Conservation (phyloP, 768 basidiomycete genomes). For the Boletus rubescentipes region DNA sequence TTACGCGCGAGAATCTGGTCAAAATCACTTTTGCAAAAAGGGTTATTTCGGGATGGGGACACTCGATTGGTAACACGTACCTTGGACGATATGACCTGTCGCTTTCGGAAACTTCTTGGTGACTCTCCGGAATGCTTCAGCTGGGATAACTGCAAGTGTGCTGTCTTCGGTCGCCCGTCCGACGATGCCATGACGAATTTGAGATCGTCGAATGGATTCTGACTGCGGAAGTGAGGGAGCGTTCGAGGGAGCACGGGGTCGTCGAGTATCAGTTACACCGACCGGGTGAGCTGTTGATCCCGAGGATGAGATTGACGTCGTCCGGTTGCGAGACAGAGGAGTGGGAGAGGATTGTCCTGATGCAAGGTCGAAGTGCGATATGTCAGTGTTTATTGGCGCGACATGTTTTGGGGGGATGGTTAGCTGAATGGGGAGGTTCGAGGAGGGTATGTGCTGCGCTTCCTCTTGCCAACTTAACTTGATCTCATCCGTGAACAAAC, state of each 20-base stretch:
- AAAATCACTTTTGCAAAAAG: slow-evolving; percentile 67
- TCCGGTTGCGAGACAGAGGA: slow-evolving; percentile 38
- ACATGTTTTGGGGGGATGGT: slow-evolving; percentile 29
- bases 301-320: slow-evolving; percentile 63
- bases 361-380: slow-evolving; percentile 56
- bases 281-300: slow-evolving; percentile 64
- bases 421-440: slow-evolving; percentile 21
- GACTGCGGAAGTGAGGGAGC: slow-evolving; percentile 25
- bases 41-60: slow-evolving; percentile 12
- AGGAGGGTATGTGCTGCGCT: slow-evolving; percentile 25
- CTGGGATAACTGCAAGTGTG: slow-evolving; percentile 97
- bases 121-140: slow-evolving; percentile 90
- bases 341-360: slow-evolving; percentile 26
- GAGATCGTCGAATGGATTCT: slow-evolving; percentile 25
- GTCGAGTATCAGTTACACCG: slow-evolving; percentile 10
- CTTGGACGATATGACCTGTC: slow-evolving; percentile 94
- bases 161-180: slow-evolving; percentile 94
- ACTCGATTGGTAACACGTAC: slow-evolving; percentile 35
- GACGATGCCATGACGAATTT: slow-evolving; percentile 68
- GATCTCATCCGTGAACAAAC: slow-evolving; percentile 93
- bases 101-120: slow-evolving; percentile 98
- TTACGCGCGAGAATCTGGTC: slow-evolving; percentile 94
- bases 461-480: slow-evolving; percentile 90
- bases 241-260: slow-evolving; percentile 12
- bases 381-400: slow-evolving; percentile 58